Conservation (phyloP, 306 rosid species). For the Rosa rugosa region DNA sequence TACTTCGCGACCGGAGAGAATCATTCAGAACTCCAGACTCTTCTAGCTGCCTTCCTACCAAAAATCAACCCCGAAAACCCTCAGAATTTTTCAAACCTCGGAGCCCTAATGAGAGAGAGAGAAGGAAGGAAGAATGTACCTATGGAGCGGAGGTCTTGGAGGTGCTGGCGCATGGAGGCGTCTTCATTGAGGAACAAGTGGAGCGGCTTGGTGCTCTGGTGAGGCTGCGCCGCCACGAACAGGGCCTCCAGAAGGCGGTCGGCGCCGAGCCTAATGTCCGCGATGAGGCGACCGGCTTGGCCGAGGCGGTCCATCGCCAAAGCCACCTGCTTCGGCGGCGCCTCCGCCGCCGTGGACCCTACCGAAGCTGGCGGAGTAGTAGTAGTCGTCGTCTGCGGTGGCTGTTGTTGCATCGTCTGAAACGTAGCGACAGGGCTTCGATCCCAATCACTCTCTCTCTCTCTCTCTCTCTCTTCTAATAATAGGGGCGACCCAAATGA, state of each 20-base stretch:
- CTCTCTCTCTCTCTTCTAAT: too few species aligned
- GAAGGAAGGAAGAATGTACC: conserved; percentile 37
- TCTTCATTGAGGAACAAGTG: conserved; percentile 74
- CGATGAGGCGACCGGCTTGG: conserved; percentile 78
- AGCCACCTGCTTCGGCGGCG: conserved; percentile 95
- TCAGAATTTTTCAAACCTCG: neutral
- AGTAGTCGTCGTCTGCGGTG: conserved; percentile 39
- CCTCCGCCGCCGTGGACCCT: conserved; percentile 52
- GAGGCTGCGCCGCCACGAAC: conserved; percentile 65
- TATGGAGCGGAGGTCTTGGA: conserved; percentile 73
- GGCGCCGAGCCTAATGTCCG: conserved; percentile 85
- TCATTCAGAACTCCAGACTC: conserved; percentile 84
- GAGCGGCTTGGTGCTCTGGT: conserved; percentile 64
- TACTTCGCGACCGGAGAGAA: conserved; percentile 69
- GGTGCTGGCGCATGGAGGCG: conserved; percentile 79
- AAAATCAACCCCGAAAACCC: conserved; percentile 7
- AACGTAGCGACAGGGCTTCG: neutral
- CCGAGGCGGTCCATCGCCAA: conserved; percentile 83
- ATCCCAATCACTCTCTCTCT: too few species aligned
- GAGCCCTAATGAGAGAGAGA: neutral
- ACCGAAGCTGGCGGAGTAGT: conserved; percentile 28
- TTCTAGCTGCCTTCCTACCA: conserved; percentile 78
- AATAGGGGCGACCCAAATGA: too few species aligned
- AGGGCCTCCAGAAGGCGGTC: conserved; percentile 90
- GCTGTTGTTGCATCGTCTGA: conserved; percentile 23